These are phyloP conservation scores for Casuarina glauca DNA, from an alignment of 306 rosid species.

Conservation along the genomic window DNA sequence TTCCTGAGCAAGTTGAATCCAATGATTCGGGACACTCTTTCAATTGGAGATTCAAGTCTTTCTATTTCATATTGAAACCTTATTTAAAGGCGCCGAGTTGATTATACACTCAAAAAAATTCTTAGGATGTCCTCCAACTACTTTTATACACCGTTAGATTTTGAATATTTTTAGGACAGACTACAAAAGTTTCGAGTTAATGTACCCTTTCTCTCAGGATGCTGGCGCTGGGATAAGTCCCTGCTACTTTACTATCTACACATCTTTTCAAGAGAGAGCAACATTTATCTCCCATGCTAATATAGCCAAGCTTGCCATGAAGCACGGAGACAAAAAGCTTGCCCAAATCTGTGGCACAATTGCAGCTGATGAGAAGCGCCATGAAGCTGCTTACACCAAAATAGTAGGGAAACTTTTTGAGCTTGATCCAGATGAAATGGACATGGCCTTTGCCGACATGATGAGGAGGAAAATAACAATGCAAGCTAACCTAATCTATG, in stretches of 20 bases:
- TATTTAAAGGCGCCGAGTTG: no score
- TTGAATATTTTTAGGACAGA: no score
- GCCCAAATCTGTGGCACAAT: slow-evolving; percentile 89
- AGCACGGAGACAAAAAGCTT: slow-evolving; percentile 68
- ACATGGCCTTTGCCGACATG: slow-evolving; percentile 69
- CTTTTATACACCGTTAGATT: no score
- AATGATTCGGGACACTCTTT: no score
- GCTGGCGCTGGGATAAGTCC: slow-evolving; percentile 79
- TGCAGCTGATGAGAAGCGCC: slow-evolving; percentile 87
- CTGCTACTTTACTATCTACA: slow-evolving; percentile 76
- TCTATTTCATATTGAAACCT: no score
- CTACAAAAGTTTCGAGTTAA: background rate
- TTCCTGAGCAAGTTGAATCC: no score
- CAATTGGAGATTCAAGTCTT: no score
- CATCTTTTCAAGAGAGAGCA: slow-evolving; percentile 91
- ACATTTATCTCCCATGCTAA: slow-evolving; percentile 86
- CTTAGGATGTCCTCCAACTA: no score
- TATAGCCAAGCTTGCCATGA: slow-evolving; percentile 79
- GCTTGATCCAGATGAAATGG: slow-evolving; percentile 72
- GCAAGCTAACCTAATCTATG: slow-evolving; percentile 88
- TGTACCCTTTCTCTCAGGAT: slow-evolving; percentile 39
- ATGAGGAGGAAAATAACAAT: slow-evolving; percentile 82
- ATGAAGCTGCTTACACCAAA: slow-evolving; percentile 77
- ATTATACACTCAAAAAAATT: no score
- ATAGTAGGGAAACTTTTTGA: slow-evolving; percentile 74